Evolutionary conservation across 495 filamentous ascomycete species (phyloP), one percentile per base, ranked within the genome.

Genomic region (Penicillium macrosclerotiorum): DNA sequence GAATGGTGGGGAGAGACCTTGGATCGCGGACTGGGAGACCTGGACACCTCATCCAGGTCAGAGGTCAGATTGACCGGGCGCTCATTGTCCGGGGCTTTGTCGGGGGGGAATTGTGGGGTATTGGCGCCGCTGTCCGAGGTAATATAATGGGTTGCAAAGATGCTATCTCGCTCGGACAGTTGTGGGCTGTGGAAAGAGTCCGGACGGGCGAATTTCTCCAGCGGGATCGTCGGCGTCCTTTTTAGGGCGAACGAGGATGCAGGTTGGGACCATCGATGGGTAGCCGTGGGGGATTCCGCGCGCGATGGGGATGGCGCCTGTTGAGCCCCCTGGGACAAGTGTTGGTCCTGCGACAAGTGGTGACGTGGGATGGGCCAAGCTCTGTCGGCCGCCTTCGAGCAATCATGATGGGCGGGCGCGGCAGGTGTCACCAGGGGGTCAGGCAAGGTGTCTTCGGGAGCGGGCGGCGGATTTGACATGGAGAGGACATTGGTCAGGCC

Each of bases 61-160:
- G 64, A 52, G 23, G 55, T 69, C 46, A 60, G 36, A 42, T 51
- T 55, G 37, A 60, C 56, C 34, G 59, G 59, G 27, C 47, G 50
- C 19, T 61, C 60, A 68, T 68, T 58, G 39, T 67, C 51, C 30
- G 48, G 39, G 41, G 59, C 59, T 47, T 52, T 54, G 34, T 60
- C 56, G 31, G 76, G 69, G 37, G 65, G 71, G 32, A 77, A 62
- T 51, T 71, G 69, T 48, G 80, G 77, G 55, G 76, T 72, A 56
- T 53, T 67, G 35, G 62, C 62, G 52, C 59, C 68, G 52, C 65
- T 76, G 44, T 77, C 76, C 32, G 74, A 70, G 31, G 66, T 67
- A 0, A 75, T 62, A 55, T 83, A 83, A 47, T 80, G 74, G 1
- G 79, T 82, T 32, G 81, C 80, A 53, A 82, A 83, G 60, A 83